Evolutionary conservation across 2,329 filamentous ascomycete genomes (phyloP).

Genomic region (Penicillium crustosum): DNA sequence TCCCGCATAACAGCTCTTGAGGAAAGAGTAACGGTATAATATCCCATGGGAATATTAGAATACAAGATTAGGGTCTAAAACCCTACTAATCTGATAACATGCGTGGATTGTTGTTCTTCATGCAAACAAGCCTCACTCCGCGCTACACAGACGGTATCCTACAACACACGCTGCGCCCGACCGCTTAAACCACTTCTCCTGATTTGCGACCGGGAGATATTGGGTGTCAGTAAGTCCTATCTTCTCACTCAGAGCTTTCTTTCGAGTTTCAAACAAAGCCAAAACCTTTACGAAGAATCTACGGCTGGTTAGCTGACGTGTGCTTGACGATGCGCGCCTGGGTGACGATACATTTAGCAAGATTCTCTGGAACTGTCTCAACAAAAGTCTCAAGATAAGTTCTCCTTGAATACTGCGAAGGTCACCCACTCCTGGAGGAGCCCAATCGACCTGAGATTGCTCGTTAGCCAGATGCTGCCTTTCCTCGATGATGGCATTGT

Average conservation of each 20-base stretch:
- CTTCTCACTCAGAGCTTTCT: not conserved
- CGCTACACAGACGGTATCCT: not conserved
- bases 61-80: no score
- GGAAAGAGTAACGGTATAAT: fast-evolving
- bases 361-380: not conserved
- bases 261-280: not conserved
- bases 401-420: conserved; percentile 2
- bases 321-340: conserved; percentile 5
- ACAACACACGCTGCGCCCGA: not conserved
- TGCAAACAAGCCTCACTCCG: not conserved
- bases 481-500: not conserved
- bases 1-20: not conserved
- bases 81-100: not conserved
- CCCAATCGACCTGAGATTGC: conserved; percentile 13
- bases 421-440: no score
- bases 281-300: not conserved
- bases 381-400: conserved; percentile 16
- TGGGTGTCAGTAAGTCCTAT: not conserved
- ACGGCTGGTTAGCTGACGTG: not conserved
- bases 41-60: fast-evolving
- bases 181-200: not conserved
- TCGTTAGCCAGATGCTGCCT: conserved; percentile 12
- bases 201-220: not conserved
- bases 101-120: not conserved
- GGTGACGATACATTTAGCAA: conserved; percentile 16